These are phyloP conservation scores for Pisolithus albus DNA, from an alignment of 768 basidiomycete genomes.

Conservation along the genomic window DNA sequence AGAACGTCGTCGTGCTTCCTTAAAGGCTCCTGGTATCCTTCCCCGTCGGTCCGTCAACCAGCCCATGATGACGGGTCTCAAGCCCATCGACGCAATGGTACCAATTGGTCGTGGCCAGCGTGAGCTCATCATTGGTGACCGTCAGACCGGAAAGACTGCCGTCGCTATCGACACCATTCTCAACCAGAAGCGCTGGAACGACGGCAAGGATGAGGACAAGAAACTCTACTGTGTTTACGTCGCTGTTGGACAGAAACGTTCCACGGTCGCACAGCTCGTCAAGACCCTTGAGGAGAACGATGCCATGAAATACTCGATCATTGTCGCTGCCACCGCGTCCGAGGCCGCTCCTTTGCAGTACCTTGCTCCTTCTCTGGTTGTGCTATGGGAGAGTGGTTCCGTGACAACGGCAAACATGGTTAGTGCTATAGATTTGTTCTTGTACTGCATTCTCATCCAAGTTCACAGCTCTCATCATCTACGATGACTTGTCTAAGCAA, in stretches of 20 bases:
- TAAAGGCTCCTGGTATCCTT: conserved; percentile 98
- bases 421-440: conserved; percentile 18
- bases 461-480: conserved; percentile 83
- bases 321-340: conserved; percentile 98
- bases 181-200: conserved; percentile 99
- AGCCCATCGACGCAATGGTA: conserved; percentile 99
- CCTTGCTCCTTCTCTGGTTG: conserved; percentile 99
- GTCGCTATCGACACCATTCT: conserved; percentile 99
- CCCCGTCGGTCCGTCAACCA: conserved; percentile 99
- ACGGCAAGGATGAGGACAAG: conserved; percentile 92
- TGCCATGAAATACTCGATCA: conserved; percentile 99
- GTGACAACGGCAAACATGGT: conserved; percentile 99
- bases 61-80: conserved; percentile 99
- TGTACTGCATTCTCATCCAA: conserved; percentile 6
- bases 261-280: conserved; percentile 98
- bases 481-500: conserved; percentile 99
- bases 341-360: conserved; percentile 99
- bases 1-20: conserved; percentile 93
- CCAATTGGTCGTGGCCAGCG: conserved; percentile 99
- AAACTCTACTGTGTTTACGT: conserved; percentile 99
- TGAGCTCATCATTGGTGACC: conserved; percentile 99
- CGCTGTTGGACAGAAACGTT: conserved; percentile 98
- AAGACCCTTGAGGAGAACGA: conserved; percentile 99
- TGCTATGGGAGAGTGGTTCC: conserved; percentile 99
- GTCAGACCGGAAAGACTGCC: conserved; percentile 99